phyloP scores from a whole-genome alignment of 1,139 yeast species.

The Blastobotrys buckinghamii region DNA sequence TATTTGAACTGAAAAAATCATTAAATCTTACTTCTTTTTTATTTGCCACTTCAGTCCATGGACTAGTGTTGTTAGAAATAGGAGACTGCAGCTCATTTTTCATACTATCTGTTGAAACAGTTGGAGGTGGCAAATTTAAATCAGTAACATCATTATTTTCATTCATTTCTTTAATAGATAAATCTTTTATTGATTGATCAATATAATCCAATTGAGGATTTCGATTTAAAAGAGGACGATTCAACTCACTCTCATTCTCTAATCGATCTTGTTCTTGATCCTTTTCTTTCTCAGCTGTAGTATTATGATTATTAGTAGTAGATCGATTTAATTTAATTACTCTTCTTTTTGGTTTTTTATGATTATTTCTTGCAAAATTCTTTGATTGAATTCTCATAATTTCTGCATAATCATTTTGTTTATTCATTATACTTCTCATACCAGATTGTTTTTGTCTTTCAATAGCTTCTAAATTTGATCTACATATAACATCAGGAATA shows the following conservation, averaged over 20 bases:
- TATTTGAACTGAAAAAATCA: slow-evolving; percentile 4
- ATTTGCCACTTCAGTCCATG: neutral
- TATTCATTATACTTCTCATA: slow-evolving; percentile 15
- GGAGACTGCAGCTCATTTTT: too few relatives aligned
- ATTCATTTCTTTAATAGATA: neutral
- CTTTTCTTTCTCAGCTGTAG: neutral
- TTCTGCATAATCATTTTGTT: slow-evolving; percentile 25
- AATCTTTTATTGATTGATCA: too few relatives aligned
- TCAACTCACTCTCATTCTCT: too few relatives aligned
- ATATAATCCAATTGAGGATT: too few relatives aligned
- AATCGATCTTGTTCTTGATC: too few relatives aligned
- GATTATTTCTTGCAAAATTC: slow-evolving; percentile 22
- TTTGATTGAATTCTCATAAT: slow-evolving; percentile 27
- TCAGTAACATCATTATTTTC: neutral
- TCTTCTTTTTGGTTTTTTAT: slow-evolving; percentile 28
- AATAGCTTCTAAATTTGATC: slow-evolving; percentile 37
- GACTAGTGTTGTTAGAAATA: neutral
- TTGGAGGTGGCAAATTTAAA: neutral
- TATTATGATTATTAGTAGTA: neutral
- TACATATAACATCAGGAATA: slow-evolving; percentile 50
- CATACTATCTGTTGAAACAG: neutral
- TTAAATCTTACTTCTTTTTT: neutral
- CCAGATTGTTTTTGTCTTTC: slow-evolving; percentile 18
- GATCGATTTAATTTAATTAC: slow-evolving; percentile 19
- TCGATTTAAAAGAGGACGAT: too few relatives aligned